A percentile compares a stretch with the other conserved stretches of the same genome.
These are phyloP conservation scores for Inonotus hispidus DNA, from an alignment of 1,284 basidiomycete genomes.

Conservation along the genomic window DNA sequence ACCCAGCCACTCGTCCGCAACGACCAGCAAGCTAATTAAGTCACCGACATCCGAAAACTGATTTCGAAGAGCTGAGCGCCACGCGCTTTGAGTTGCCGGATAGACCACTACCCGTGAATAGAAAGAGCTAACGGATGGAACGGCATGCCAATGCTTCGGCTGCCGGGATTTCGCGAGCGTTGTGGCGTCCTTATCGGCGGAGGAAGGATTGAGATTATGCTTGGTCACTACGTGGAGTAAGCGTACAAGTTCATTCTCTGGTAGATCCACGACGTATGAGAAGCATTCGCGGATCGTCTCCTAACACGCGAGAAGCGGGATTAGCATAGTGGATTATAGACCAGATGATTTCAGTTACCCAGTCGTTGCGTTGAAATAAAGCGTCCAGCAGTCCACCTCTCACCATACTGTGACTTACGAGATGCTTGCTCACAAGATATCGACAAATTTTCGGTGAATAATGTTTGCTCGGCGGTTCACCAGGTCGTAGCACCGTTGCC, in stretches of 20 bases:
- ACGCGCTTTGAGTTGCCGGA: slow-evolving; percentile 42
- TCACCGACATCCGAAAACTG: slow-evolving; percentile 50
- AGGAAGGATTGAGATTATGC: slow-evolving; percentile 26
- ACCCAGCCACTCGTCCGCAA: slow-evolving; percentile 52
- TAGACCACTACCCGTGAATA: slow-evolving; percentile 49
- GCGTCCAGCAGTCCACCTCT: slow-evolving; percentile 48
- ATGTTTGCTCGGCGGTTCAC: slow-evolving; percentile 30
- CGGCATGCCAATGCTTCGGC: not conserved
- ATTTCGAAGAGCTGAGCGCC: slow-evolving; percentile 52
- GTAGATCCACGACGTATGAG: slow-evolving; percentile 49
- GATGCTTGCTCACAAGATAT: slow-evolving; percentile 46
- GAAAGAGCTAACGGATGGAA: slow-evolving; percentile 40
- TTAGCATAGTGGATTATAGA: not conserved
- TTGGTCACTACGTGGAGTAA: slow-evolving; percentile 41
- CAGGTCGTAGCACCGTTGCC: slow-evolving; percentile 39
- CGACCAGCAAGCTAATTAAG: slow-evolving; percentile 42
- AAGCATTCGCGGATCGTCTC: slow-evolving; percentile 50
- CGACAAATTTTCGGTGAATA: slow-evolving; percentile 52
- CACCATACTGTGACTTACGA: slow-evolving; percentile 56
- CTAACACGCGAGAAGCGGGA: slow-evolving; percentile 30
- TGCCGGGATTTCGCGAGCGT: slow-evolving; percentile 40
- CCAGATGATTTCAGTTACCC: slow-evolving; percentile 41
- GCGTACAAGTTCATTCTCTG: slow-evolving; percentile 54
- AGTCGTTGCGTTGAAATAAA: slow-evolving; percentile 51
- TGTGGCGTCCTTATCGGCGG: slow-evolving; percentile 41